Evolutionary conservation across 1,139 yeast species (phyloP), one percentile per base, ranked within the genome.

Genomic region (Sugiyamaella sp.): DNA sequence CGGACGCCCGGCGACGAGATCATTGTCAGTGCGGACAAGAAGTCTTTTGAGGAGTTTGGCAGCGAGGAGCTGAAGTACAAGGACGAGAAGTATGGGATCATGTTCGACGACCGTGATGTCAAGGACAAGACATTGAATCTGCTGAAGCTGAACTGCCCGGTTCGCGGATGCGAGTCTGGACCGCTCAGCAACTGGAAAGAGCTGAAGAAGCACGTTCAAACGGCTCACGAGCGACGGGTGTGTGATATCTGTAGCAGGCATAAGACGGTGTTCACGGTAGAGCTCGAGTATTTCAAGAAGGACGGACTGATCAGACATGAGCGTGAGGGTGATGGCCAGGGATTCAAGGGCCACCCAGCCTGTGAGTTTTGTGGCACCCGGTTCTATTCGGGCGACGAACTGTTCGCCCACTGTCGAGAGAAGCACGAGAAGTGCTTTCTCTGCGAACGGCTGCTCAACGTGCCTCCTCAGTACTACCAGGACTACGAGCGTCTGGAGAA

Each of bases 341-440:
- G 97, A 2, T 91, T 91, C 68, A 75, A 72, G 9, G 98, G 98
- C 0, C 99, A 93, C 67, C 97, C 98, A 0, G 78, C 79, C 60
- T 93, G 99, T 76, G 82, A 81, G 60, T 89, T 89, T 68, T 93
- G 99, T 70, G 73, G 80, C 3, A 78, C 75, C 60, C 72, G 96
- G 55, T 91, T 89, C 67, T 93, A 93, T 67, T 89, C 97, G 0
- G 90, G 84, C 52, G 97, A 93, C 66, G 98, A 91, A 67, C 76
- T 90, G 62, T 83, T 81, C 63, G 71, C 84, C 39, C 99, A 93
- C 69, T 80, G 93, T 71, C 77, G 97, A 62, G 89, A 89, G 58
- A 75, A 75, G 52, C 99, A 93, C 69, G 97, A 91, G 68, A 82
- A 85, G 62, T 93, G 99, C 69, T 88, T 85, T 63, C 83, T 95